A percentile compares a stretch with the other conserved stretches of the same genome.
phyloP scores from a whole-genome alignment of 2,329 filamentous ascomycete genomes.

The Elsinoe arachidis region DNA sequence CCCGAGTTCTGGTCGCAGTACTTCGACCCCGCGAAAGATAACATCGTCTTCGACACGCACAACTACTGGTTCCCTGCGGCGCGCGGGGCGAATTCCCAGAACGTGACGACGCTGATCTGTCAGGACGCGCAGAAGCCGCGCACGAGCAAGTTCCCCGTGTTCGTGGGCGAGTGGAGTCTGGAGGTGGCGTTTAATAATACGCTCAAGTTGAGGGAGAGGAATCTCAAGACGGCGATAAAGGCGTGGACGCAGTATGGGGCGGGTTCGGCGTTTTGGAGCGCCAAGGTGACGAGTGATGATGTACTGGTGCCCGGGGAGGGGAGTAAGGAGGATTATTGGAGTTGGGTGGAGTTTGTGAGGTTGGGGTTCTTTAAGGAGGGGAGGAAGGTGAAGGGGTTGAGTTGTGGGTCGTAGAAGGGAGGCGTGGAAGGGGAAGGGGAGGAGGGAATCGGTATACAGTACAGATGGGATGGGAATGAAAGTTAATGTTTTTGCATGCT shows the following conservation, averaged over 20 bases:
- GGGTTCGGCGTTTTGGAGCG: slow-evolving; percentile 12
- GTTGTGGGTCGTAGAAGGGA: not conserved
- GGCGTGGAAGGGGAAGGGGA: not conserved
- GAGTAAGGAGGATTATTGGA: slow-evolving; percentile 9
- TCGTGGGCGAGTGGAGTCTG: slow-evolving; percentile 12
- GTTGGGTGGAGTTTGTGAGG: not conserved
- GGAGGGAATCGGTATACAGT: not conserved
- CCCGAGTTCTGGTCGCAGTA: slow-evolving; percentile 12
- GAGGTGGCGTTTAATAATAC: slow-evolving; percentile 12
- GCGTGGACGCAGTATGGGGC: not conserved
- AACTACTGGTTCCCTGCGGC: slow-evolving; percentile 12
- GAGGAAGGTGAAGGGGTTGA: slow-evolving; percentile 1
- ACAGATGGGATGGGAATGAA: not conserved
- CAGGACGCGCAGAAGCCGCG: slow-evolving; percentile 2
- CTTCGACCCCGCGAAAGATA: not conserved
- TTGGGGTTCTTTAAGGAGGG: slow-evolving; percentile 1
- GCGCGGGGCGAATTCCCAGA: slow-evolving; percentile 20
- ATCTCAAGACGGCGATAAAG: slow-evolving; percentile 8
- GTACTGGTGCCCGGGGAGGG: not conserved
- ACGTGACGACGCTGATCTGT: slow-evolving; percentile 23
- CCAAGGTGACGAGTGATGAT: slow-evolving; percentile 8
- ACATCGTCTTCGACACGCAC: slow-evolving; percentile 13
- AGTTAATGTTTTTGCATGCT: slow-evolving; percentile 1
- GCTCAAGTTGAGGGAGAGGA: slow-evolving; percentile 8
- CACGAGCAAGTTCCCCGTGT: slow-evolving; percentile 4